These are phyloP conservation scores for Sporothrix variecibatus DNA, from an alignment of 2,329 filamentous ascomycete genomes.

Conservation along the genomic window DNA sequence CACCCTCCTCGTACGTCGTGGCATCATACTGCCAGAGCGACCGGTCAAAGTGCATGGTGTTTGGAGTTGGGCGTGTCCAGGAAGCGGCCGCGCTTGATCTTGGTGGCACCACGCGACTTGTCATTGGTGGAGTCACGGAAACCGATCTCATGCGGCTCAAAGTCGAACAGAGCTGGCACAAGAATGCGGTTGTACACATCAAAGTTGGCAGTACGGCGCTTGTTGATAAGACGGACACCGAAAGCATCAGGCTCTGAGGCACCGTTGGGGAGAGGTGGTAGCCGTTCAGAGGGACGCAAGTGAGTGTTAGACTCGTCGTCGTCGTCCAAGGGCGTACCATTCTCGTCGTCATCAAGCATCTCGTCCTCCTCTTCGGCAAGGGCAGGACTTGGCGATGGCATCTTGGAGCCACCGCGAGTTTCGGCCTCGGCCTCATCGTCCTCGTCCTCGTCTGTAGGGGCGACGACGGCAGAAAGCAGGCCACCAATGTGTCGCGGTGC, in stretches of 20 bases:
- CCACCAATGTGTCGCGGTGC: constrained; percentile 46
- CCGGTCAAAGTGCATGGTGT: constrained; percentile 57
- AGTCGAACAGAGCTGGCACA: constrained; percentile 52
- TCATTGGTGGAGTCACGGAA: constrained; percentile 62
- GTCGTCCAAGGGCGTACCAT: constrained; percentile 25
- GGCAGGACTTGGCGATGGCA: constrained; percentile 20
- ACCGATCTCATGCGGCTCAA: constrained; percentile 57
- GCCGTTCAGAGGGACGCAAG: constrained; percentile 26
- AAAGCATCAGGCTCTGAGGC: constrained; percentile 53
- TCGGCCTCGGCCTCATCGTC: constrained; percentile 31
- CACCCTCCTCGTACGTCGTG: constrained; percentile 49
- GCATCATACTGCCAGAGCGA: constrained; percentile 56
- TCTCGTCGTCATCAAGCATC: constrained; percentile 24
- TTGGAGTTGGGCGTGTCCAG: constrained; percentile 56
- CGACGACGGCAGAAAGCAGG: constrained; percentile 39
- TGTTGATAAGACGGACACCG: constrained; percentile 52
- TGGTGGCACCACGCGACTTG: constrained; percentile 54
- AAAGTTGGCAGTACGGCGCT: constrained; percentile 42
- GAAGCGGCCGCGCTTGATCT: constrained; percentile 55
- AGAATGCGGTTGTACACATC: constrained; percentile 55
- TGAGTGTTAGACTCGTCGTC: constrained; percentile 33
- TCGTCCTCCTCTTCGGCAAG: constrained; percentile 28
- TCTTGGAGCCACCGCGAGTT: constrained; percentile 22
- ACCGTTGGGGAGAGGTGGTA: constrained; percentile 41
- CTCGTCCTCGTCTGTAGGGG: constrained; percentile 33